Base-by-base conservation (phyloP, 495 filamentous ascomycete species). In the Penicillium silybi region DNA sequence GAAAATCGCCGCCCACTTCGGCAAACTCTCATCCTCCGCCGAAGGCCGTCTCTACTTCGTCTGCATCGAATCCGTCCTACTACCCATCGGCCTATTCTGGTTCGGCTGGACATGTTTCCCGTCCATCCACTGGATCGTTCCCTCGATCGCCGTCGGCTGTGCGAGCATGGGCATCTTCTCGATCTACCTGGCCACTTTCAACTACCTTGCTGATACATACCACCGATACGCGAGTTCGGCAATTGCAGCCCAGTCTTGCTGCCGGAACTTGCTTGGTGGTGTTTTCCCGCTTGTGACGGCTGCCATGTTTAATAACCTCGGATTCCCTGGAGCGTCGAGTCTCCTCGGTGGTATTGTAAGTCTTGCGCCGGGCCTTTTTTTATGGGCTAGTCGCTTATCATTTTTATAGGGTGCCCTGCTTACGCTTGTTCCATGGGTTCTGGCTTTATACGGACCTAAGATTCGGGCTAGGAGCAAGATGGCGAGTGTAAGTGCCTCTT, bases 171-270 rank as follows among this genome's bases (percentile, higher is more conserved):
- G 92, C 9, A 95, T 97, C 46, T 90, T 89, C 62, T 84, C 83
- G 38, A 82, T 97, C 40, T 97, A 96, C 62, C 75, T 97, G 6
- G 88, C 92, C 1, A 86, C 89, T 0, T 96, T 96, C 72, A 97
- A 96, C 59, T 96, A 96, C 57, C 78, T 96, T 13, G 90, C 91
- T n/a, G 92, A 96, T 66, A 86, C 81, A 2, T 97, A 96, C 65
- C 86, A 90, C 62, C 75, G 80, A 0, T 95, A 89, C 58, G 89
- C 92, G 2, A 89, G 84, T 47, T 93, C 87, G 8, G 92, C 92
- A 2, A 74, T 97, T 41, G 92, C 92, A 2, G 90, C 91, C 10
- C 92, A 97, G 69, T 85, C 81, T 5, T 92, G 89, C 59, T 85
- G 82, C 56, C 80, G 92, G 2, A 97, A 97, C 65, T 75, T 96